phyloP scores from a whole-genome alignment of 768 basidiomycete species.

The Mycena albidolilacea region DNA sequence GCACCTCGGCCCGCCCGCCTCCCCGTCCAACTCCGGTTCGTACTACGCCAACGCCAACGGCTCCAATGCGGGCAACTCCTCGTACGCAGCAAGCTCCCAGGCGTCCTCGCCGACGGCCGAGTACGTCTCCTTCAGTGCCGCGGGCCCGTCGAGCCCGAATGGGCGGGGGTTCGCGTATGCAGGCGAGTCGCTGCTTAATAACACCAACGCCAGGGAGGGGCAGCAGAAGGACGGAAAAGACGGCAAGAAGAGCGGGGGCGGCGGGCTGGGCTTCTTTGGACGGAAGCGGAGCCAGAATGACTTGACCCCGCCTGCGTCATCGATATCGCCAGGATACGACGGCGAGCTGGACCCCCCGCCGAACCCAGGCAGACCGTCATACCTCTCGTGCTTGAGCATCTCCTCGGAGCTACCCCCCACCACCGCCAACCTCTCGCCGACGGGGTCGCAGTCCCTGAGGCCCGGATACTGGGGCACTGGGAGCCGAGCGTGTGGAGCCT shows the following conservation, averaged over 20 bases:
- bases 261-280: constrained; percentile 28
- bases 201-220: neutral
- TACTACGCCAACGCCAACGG: neutral
- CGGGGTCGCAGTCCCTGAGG: neutral
- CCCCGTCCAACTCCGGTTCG: neutral
- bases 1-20: no score
- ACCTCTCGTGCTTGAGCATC: constrained; percentile 29
- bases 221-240: neutral
- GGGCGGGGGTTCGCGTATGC: constrained; percentile 36
- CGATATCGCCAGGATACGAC: neutral
- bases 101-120: constrained; percentile 21
- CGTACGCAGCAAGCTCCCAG: no score
- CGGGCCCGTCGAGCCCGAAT: constrained; percentile 30
- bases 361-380: constrained; percentile 15
- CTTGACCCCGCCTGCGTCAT: neutral
- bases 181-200: constrained; percentile 8
- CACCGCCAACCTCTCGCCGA: neutral
- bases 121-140: constrained; percentile 29
- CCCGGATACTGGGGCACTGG: neutral
- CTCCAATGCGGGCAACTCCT: neutral
- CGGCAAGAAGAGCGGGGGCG: neutral
- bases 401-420: constrained; percentile 16
- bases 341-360: neutral
- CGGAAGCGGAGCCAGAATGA: constrained; percentile 26
- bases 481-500: constrained; percentile 21